These are phyloP conservation scores for Holtermanniella nyarrowii DNA, from an alignment of 768 basidiomycete species.

Conservation along the genomic window DNA sequence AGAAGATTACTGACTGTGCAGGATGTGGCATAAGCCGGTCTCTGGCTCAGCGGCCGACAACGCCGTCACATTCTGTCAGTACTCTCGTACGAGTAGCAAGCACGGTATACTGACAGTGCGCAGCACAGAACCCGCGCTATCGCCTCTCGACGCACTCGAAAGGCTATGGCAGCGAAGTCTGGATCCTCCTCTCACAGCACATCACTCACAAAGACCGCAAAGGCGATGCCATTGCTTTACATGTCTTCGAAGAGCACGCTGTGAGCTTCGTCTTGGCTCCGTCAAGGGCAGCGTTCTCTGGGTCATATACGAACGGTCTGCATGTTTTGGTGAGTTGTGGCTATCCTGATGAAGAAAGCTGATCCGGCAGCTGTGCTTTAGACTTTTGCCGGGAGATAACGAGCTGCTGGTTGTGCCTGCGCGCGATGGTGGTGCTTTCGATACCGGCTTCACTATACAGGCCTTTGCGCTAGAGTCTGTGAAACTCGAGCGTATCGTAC, in stretches of 20 bases:
- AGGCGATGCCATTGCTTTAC: constrained; percentile 61
- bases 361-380: constrained; percentile 10
- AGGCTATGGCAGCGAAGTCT: constrained; percentile 50
- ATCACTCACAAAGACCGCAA: constrained; percentile 51
- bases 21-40: constrained; percentile 23
- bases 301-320: constrained; percentile 45
- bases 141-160: background rate
- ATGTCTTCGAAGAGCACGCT: constrained; percentile 39
- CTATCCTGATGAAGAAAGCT: background rate
- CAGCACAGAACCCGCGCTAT: background rate
- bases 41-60: background rate
- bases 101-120: too few species aligned
- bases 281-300: constrained; percentile 11
- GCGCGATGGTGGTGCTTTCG: constrained; percentile 26
- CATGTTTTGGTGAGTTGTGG: constrained; percentile 43
- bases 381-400: background rate
- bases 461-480: constrained; percentile 14
- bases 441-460: constrained; percentile 31
- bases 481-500: constrained; percentile 17
- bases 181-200: constrained; percentile 74
- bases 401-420: constrained; percentile 20
- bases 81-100: too few species aligned
- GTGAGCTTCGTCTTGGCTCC: background rate
- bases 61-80: too few species aligned
- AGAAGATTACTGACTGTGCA: constrained; percentile 1